phyloP scores from a whole-genome alignment of 352 stramenopile species.

The Phytopythium oedochilum region DNA sequence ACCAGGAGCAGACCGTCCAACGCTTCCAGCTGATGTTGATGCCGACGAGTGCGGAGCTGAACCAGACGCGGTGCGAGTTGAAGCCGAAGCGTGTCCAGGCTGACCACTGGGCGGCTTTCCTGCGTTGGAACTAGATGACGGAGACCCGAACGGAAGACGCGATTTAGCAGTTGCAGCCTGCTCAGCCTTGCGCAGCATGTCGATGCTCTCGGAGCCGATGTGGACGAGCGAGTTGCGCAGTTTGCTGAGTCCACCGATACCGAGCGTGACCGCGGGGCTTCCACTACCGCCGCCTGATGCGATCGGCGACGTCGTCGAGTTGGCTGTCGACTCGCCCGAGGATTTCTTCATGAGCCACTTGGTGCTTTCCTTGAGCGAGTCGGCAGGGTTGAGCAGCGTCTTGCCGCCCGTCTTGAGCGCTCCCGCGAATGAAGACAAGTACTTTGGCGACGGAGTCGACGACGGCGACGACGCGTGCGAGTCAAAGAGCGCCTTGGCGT shows the following conservation, averaged over 20 bases:
- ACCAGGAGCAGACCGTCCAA: not conserved
- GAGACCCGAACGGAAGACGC: conserved; percentile 29
- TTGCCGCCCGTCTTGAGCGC: conserved; percentile 69
- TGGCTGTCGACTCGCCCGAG: conserved; percentile 8
- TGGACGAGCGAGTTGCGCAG: conserved; percentile 50
- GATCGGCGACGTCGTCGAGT: not conserved
- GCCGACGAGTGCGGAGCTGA: not conserved
- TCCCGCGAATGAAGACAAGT: conserved; percentile 67
- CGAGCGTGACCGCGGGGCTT: conserved; percentile 22
- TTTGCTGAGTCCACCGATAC: conserved; percentile 31
- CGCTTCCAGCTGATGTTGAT: not conserved
- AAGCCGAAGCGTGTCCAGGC: not conserved
- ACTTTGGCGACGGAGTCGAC: conserved; percentile 10
- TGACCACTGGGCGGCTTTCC: conserved; percentile 3
- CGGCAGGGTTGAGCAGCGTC: conserved; percentile 51
- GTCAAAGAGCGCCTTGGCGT: conserved; percentile 39
- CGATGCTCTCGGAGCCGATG: conserved; percentile 66
- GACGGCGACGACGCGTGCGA: conserved; percentile 6
- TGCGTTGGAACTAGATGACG: conserved; percentile 14
- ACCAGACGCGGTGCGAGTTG: not conserved
- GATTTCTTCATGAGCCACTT: conserved; percentile 82
- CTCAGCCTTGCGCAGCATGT: conserved; percentile 77
- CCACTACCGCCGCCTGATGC: not conserved
- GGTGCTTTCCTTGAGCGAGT: conserved; percentile 50
- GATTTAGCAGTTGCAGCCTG: conserved; percentile 45